phyloP scores from a whole-genome alignment of 1,139 yeast genomes.

The Nakaseomyces bracarensis region DNA sequence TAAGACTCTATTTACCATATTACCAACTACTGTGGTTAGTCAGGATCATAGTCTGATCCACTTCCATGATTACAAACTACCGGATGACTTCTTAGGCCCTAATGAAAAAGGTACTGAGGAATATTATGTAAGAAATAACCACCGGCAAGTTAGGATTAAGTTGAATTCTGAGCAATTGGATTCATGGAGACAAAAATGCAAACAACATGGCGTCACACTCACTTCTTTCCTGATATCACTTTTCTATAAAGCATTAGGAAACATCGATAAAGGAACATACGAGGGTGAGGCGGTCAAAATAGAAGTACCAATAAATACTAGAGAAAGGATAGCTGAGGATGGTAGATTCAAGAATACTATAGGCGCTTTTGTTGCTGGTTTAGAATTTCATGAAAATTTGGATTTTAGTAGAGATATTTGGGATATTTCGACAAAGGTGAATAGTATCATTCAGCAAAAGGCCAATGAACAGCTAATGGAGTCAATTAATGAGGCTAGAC shows the following conservation, averaged over 20 bases:
- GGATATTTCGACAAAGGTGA: conserved; percentile 16
- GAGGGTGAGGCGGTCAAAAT: conserved; percentile 19
- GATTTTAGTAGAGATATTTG: conserved; percentile 13
- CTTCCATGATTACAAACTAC: conserved; percentile 17
- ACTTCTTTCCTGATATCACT: conserved; percentile 22
- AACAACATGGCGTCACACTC: conserved; percentile 19
- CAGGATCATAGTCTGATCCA: conserved; percentile 13
- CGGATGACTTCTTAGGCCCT: conserved; percentile 13
- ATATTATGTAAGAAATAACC: conserved; percentile 19
- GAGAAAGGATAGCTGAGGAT: conserved; percentile 8
- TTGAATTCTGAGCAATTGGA: conserved; percentile 14
- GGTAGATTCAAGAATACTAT: neutral
- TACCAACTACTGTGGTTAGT: conserved; percentile 12
- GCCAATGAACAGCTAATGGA: conserved; percentile 13
- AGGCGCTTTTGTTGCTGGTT: conserved; percentile 24
- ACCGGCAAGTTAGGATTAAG: conserved; percentile 14
- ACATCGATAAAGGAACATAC: conserved; percentile 7
- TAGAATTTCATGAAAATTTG: conserved; percentile 12
- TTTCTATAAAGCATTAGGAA: conserved; percentile 13
- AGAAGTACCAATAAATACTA: conserved; percentile 26
- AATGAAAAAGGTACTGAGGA: neutral
- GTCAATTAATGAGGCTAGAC: conserved; percentile 18
- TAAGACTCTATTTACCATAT: conserved; percentile 10
- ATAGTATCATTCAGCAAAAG: conserved; percentile 10
- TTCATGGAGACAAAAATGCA: conserved; percentile 16